Conservation (phyloP, 1,139 yeast genomes). For the Diutina neorugosa region DNA sequence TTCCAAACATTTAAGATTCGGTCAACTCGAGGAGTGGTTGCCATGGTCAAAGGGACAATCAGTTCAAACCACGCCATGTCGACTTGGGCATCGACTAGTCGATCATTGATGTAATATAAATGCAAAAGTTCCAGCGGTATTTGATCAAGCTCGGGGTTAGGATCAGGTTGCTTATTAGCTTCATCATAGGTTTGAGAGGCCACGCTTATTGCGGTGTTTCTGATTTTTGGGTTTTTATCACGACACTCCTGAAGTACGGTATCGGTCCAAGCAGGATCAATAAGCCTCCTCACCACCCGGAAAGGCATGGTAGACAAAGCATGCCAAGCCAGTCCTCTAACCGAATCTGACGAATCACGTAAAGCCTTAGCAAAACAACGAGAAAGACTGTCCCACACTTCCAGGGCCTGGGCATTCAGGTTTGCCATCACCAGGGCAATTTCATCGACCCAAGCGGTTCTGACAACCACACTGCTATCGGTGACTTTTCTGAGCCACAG, state of each 20-base stretch:
- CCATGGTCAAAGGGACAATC: slow-evolving; percentile 44
- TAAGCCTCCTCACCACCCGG: not conserved
- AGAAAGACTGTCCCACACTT: not conserved
- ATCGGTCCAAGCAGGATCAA: slow-evolving; percentile 4
- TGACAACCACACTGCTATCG: slow-evolving; percentile 53
- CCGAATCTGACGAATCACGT: not conserved
- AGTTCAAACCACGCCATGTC: slow-evolving; percentile 51
- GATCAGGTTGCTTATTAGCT: not conserved
- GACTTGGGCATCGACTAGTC: slow-evolving; percentile 52
- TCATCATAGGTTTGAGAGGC: slow-evolving; percentile 42
- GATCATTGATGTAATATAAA: slow-evolving; percentile 66
- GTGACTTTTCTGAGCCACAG: slow-evolving; percentile 68
- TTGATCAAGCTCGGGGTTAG: slow-evolving; percentile 9
- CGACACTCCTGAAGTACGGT: slow-evolving; percentile 53
- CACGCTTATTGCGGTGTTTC: slow-evolving; percentile 46
- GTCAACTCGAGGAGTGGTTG: slow-evolving; percentile 32
- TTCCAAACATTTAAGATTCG: slow-evolving; percentile 21
- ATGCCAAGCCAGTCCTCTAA: not conserved
- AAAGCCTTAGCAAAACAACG: not conserved
- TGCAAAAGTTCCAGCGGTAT: slow-evolving; percentile 61
- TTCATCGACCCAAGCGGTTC: slow-evolving; percentile 61
- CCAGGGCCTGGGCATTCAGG: not conserved
- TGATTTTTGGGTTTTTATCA: slow-evolving; percentile 57
- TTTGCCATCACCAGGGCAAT: slow-evolving; percentile 11
- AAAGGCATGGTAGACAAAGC: not conserved